Evolutionary conservation across 2,329 filamentous ascomycete species (phyloP).

Genomic region (Xylaria sp.): DNA sequence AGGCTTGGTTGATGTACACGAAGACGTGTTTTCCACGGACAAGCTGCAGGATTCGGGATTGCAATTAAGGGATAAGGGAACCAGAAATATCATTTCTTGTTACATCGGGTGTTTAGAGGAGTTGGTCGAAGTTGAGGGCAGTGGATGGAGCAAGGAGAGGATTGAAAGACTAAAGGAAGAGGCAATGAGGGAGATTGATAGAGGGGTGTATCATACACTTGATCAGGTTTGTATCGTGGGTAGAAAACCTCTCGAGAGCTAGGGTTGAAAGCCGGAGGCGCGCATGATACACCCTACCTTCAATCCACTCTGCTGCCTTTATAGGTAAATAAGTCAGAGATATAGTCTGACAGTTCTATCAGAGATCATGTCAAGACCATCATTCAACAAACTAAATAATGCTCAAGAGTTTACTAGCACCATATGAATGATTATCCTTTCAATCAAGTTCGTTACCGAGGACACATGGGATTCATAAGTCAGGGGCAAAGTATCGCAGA

Average conservation of each 20-base stretch:
- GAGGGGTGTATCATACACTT: not conserved
- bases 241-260: not conserved
- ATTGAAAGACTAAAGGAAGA: not conserved
- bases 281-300: too few species aligned
- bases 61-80: not conserved
- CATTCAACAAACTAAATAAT: too few species aligned
- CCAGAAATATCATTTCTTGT: not conserved
- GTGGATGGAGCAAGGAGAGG: not conserved
- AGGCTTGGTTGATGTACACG: not conserved
- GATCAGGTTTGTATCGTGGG: not conserved
- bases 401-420: too few species aligned
- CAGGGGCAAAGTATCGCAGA: too few species aligned
- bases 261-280: too few species aligned
- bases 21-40: not conserved
- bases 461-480: too few species aligned
- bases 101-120: not conserved
- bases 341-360: too few species aligned
- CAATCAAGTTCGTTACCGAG: too few species aligned
- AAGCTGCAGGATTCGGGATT: not conserved
- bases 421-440: too few species aligned
- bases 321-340: too few species aligned
- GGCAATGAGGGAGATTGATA: not conserved
- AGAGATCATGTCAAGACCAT: too few species aligned
- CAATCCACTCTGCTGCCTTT: too few species aligned
- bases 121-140: not conserved